These are phyloP conservation scores for Fusarium pilosicola DNA, from an alignment of 2,329 filamentous ascomycete genomes.

Conservation along the genomic window DNA sequence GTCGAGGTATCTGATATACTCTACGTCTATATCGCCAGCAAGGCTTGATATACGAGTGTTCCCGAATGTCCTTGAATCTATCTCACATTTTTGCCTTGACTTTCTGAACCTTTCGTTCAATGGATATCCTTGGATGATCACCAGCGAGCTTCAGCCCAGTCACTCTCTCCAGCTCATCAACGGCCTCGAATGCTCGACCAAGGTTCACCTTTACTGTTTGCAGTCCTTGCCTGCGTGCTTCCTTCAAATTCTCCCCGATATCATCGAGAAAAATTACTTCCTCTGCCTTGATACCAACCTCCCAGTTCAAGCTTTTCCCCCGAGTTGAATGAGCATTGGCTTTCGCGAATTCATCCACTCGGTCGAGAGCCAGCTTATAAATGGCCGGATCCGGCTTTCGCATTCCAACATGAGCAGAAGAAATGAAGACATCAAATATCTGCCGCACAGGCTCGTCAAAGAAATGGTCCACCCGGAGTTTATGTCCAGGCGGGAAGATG, in stretches of 20 bases:
- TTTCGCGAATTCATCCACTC: slow-evolving; percentile 71
- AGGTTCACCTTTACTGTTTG: slow-evolving; percentile 85
- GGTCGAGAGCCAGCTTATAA: slow-evolving; percentile 77
- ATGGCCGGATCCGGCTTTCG: slow-evolving; percentile 87
- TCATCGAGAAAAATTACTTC: slow-evolving; percentile 93
- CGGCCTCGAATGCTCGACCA: slow-evolving; percentile 81
- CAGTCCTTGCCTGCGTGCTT: slow-evolving; percentile 78
- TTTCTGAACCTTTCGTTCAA: slow-evolving; percentile 50
- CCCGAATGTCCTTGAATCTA: no score
- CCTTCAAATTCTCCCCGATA: slow-evolving; percentile 92
- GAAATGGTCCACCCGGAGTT: slow-evolving; percentile 65
- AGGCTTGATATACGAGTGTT: background rate
- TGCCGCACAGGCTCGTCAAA: slow-evolving; percentile 67
- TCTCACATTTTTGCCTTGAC: slow-evolving; percentile 56
- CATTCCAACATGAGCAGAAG: slow-evolving; percentile 85
- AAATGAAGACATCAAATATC: slow-evolving; percentile 88
- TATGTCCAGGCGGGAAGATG: slow-evolving; percentile 81
- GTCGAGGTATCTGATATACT: slow-evolving; percentile 43
- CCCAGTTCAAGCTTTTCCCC: slow-evolving; percentile 56
- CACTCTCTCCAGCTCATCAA: slow-evolving; percentile 79
- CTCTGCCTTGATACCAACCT: slow-evolving; percentile 62
- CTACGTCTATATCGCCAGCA: slow-evolving; percentile 47
- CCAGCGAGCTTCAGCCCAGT: slow-evolving; percentile 75
- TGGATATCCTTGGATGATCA: slow-evolving; percentile 60
- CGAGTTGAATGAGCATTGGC: slow-evolving; percentile 56